These are phyloP conservation scores for Pascua guehoae DNA, from an alignment of 1,284 basidiomycete species.

Conservation along the genomic window DNA sequence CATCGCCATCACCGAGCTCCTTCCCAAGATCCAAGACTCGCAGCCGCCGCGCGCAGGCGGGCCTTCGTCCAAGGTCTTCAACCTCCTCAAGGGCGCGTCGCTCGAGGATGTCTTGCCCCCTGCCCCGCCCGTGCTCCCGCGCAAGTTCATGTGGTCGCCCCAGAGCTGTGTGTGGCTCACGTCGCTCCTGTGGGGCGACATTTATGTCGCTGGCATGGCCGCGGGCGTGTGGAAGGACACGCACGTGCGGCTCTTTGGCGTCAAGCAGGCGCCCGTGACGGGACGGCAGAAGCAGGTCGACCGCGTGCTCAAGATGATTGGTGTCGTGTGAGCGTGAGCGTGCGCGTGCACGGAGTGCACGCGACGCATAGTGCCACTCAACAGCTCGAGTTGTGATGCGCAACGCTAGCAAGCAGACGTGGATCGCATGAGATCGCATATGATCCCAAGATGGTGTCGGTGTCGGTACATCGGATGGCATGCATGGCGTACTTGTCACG, in stretches of 20 bases:
- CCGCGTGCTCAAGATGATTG: constrained; percentile 44
- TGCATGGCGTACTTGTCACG: too few relatives aligned
- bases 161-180: constrained; percentile 84
- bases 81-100: constrained; percentile 58
- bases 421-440: too few relatives aligned
- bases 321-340: constrained; percentile 33
- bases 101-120: constrained; percentile 73
- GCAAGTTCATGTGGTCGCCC: constrained; percentile 85
- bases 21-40: constrained; percentile 78
- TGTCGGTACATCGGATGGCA: too few relatives aligned
- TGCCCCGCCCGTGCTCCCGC: constrained; percentile 60
- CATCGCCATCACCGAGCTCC: constrained; percentile 75
- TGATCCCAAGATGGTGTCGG: too few relatives aligned
- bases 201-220: constrained; percentile 82
- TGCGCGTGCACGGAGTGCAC: too few relatives aligned
- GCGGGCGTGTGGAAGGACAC: constrained; percentile 79
- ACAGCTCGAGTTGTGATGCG: too few relatives aligned
- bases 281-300: constrained; percentile 38
- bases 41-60: constrained; percentile 55
- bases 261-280: constrained; percentile 64
- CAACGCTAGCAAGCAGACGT: too few relatives aligned
- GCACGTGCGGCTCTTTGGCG: constrained; percentile 77
- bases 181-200: constrained; percentile 85
- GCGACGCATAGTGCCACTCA: too few relatives aligned
- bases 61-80: constrained; percentile 55